Evolutionary conservation across 805 yeast species (phyloP).

Genomic region (Tetrapisispora phaffii): DNA sequence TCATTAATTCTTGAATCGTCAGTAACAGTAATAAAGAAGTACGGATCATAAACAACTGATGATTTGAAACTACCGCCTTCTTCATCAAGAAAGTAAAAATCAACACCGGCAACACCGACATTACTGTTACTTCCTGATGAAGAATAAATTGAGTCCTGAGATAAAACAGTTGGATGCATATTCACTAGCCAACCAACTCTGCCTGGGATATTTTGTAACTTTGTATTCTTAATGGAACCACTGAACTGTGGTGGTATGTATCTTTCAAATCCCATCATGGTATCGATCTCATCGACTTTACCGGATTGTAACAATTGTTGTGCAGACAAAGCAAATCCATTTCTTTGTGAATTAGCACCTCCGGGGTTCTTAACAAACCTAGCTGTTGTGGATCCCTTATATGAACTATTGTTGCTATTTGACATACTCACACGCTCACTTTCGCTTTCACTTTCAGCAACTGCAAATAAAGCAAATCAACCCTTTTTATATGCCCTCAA

Average conservation of each 20-base stretch:
- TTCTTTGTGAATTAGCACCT: slow-evolving; percentile 2
- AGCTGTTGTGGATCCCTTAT: slow-evolving; percentile 44
- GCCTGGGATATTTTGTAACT: slow-evolving; percentile 17
- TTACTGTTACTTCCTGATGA: slow-evolving; percentile 4
- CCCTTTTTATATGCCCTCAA: too few relatives aligned
- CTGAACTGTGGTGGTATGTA: slow-evolving; percentile 55
- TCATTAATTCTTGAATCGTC: slow-evolving; percentile 39
- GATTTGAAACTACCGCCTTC: slow-evolving; percentile 95
- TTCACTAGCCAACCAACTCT: slow-evolving; percentile 80
- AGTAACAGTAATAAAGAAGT: slow-evolving; percentile 60
- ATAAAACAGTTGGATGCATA: slow-evolving; percentile 79
- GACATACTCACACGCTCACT: not conserved
- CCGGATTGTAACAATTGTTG: slow-evolving; percentile 43
- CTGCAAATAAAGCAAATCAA: too few relatives aligned
- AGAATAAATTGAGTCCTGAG: slow-evolving; percentile 32
- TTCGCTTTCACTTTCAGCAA: not conserved
- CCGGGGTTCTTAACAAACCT: slow-evolving; percentile 38
- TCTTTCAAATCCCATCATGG: slow-evolving; percentile 80
- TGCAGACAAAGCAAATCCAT: slow-evolving; percentile 23
- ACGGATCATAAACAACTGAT: slow-evolving; percentile 76
- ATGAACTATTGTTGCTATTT: slow-evolving; percentile 6
- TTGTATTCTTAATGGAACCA: slow-evolving; percentile 11
- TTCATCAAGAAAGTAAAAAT: slow-evolving; percentile 86
- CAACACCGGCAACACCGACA: slow-evolving; percentile 80
- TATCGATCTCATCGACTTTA: slow-evolving; percentile 59